Conservation (phyloP, 2,329 filamentous ascomycete genomes). For the Colletotrichum brevisporum region DNA sequence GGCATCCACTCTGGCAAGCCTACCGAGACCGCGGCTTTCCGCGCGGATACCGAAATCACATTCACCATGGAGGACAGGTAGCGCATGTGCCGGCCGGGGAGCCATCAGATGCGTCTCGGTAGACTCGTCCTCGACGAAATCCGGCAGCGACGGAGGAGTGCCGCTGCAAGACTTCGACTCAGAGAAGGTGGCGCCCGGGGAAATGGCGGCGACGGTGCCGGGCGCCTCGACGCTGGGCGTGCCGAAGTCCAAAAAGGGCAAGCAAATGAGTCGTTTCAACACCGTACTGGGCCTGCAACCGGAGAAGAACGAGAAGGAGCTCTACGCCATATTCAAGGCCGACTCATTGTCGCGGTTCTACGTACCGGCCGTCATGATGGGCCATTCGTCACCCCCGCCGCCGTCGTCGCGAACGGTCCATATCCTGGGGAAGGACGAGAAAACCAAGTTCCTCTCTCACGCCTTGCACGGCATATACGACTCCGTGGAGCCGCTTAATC, state of each 20-base stretch:
- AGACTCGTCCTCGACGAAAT: slow-evolving; percentile 45
- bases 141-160: slow-evolving; percentile 2
- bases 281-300: slow-evolving; percentile 36
- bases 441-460: slow-evolving; percentile 58
- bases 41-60: slow-evolving; percentile 57
- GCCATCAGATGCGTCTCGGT: slow-evolving; percentile 49
- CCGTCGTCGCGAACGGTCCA: slow-evolving; percentile 55
- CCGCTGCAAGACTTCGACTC: slow-evolving; percentile 29
- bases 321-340: slow-evolving; percentile 41
- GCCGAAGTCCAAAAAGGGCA: slow-evolving; percentile 11
- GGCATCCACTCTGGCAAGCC: slow-evolving; percentile 48
- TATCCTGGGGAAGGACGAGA: slow-evolving; percentile 58
- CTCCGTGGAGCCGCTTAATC: slow-evolving; percentile 52
- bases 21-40: slow-evolving; percentile 59
- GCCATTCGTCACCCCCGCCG: slow-evolving; percentile 46
- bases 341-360: slow-evolving; percentile 47
- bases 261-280: slow-evolving; percentile 7
- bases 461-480: slow-evolving; percentile 58
- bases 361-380: slow-evolving; percentile 54
- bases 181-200: slow-evolving; percentile 41
- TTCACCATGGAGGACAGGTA: slow-evolving; percentile 58
- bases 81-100: slow-evolving; percentile 52
- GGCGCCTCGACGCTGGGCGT: slow-evolving; percentile 38
- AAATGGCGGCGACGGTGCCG: slow-evolving; percentile 44
- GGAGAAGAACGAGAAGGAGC: slow-evolving; percentile 35